Evolutionary conservation across 148 eudicot species (phyloP).

Genomic region (Camellia japonica): DNA sequence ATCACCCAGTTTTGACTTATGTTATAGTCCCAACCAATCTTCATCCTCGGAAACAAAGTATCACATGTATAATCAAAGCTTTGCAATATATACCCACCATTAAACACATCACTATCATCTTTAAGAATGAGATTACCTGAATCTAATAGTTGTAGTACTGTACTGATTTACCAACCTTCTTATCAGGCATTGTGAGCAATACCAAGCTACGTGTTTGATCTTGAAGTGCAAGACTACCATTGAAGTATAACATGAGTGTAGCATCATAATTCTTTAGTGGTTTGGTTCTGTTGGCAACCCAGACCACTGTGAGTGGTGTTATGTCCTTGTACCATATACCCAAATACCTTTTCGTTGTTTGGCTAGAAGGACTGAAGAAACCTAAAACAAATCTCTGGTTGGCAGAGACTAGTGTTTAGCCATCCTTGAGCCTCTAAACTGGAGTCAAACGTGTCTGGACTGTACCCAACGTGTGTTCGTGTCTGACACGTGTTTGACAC

Average conservation of each 20-base stretch:
- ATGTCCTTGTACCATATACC: conserved; percentile 20
- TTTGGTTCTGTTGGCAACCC: conserved; percentile 20
- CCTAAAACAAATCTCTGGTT: conserved; percentile 18
- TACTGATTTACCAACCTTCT: background rate
- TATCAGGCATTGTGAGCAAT: background rate
- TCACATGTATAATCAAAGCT: conserved; percentile 14
- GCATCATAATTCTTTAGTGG: conserved; percentile 10
- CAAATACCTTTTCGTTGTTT: conserved; percentile 4
- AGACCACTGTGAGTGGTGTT: conserved; percentile 10
- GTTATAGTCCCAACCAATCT: conserved; percentile 15
- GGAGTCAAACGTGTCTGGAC: background rate
- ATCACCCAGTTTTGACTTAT: background rate
- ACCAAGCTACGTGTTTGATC: background rate
- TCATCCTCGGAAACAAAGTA: conserved; percentile 17
- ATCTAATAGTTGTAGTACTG: conserved; percentile 10
- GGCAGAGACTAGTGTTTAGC: conserved; percentile 18
- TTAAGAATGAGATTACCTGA: conserved; percentile 19
- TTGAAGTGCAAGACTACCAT: conserved; percentile 8
- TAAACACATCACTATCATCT: background rate
- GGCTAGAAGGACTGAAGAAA: conserved; percentile 5
- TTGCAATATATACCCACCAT: conserved; percentile 9
- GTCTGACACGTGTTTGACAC: too few relatives aligned
- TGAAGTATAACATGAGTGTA: background rate
- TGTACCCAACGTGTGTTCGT: too few relatives aligned
- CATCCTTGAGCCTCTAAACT: conserved; percentile 11